A percentile compares a stretch with the other conserved stretches of the same genome.
These are phyloP conservation scores for Didymella exigua DNA, from an alignment of 2,329 filamentous ascomycete species.

Conservation along the genomic window DNA sequence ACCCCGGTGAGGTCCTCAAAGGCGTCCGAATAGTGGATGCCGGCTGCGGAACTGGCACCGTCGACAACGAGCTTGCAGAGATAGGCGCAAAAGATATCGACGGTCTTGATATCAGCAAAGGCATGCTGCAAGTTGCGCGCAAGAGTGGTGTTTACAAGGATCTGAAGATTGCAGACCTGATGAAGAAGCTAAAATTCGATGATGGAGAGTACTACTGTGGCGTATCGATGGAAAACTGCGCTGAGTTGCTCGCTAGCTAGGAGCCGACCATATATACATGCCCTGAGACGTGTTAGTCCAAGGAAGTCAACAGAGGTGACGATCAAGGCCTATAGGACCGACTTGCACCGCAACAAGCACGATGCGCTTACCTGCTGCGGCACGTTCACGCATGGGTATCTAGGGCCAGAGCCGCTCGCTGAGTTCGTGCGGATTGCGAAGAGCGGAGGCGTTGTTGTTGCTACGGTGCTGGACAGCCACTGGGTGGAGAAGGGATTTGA, in stretches of 20 bases:
- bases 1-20: conserved; percentile 17
- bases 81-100: conserved; percentile 56
- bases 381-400: conserved; percentile 62
- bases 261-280: too few species aligned
- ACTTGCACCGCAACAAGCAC: too few species aligned
- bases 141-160: conserved; percentile 56
- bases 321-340: too few species aligned
- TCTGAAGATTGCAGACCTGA: conserved; percentile 56
- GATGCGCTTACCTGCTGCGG: conserved; percentile 61
- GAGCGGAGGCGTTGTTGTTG: conserved; percentile 56
- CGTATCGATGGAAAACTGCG: too few species aligned
- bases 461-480: conserved; percentile 58
- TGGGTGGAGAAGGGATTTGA: conserved; percentile 58
- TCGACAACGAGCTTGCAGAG: conserved; percentile 55
- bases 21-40: conserved; percentile 56
- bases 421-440: conserved; percentile 60
- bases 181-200: conserved; percentile 48
- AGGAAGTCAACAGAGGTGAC: too few species aligned
- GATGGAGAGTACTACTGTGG: conserved; percentile 55
- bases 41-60: conserved; percentile 63
- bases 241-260: too few species aligned
- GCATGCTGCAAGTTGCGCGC: conserved; percentile 61
- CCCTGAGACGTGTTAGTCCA: too few species aligned
- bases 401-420: conserved; percentile 56
- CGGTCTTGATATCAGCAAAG: conserved; percentile 59